Evolutionary conservation across 768 basidiomycete species (phyloP), one percentile per base, ranked within the genome.

Genomic region (Russula olivacea): DNA sequence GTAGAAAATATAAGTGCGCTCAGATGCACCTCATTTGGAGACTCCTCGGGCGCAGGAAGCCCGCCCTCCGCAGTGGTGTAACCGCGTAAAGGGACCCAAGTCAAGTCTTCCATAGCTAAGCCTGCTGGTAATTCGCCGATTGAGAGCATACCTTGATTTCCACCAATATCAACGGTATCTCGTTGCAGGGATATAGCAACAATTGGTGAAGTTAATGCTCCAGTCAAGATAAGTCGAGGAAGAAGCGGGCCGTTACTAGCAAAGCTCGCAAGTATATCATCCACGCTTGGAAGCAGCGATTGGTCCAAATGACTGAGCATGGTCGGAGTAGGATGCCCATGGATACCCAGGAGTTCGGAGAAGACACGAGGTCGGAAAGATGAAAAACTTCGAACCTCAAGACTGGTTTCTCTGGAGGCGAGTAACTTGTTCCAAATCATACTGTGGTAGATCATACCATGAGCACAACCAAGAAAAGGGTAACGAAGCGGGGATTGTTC

Each of bases 131-230:
- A 75, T 56, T 79, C 81, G 5, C 90, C 90, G 23, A 91, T 76
- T 57, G 82, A 87, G 41, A 91, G 72, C 61, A 81, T 71, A 2
- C 89, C 88, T 15, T 78, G 74, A 61, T 88, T 87, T 0, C 87
- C 87, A 1, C 87, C 85, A n/a, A 87, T 74, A 43, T 87, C 80
- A 19, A 89, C 72, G 0, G 83, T 76, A 65, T 89, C 82, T 40
- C 90, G 83, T 68, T 92, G 89, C 12, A 92, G 75, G 0, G 84
- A 78, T 15, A 89, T 77, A 77, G 45, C 78, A 66, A 56, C 70
- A 72, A 53, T 69, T 49, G 69, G 83, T 78, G 19, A 80, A 79
- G 76, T 68, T 38, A 85, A 72, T 11, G 79, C 71, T 1, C 69
- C 70, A 7, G 72, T 36, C 34, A 71, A 67, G n/a, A 72, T 69